These are phyloP conservation scores for Saccharomycopsis babjevae DNA, from an alignment of 805 yeast species.

Conservation along the genomic window DNA sequence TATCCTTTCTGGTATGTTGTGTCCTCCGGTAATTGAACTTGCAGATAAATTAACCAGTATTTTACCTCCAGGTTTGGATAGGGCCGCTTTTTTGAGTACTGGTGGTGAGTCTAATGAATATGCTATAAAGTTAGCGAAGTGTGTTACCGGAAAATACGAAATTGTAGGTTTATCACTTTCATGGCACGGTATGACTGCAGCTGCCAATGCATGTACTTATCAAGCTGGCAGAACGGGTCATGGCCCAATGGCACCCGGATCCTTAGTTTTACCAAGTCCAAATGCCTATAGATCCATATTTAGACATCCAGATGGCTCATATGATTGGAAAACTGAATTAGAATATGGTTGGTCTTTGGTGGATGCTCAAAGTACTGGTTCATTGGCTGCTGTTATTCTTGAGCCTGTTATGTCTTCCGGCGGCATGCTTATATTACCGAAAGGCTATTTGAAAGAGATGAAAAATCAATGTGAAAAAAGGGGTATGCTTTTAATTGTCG, in stretches of 20 bases:
- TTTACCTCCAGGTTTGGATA: conserved; percentile 22
- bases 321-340: conserved; percentile 25
- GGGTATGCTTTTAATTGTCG: conserved; percentile 40
- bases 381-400: conserved; percentile 40
- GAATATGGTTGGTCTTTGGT: conserved; percentile 23
- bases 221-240: conserved; percentile 24
- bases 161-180: conserved; percentile 24
- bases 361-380: conserved; percentile 26
- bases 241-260: conserved; percentile 25
- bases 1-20: conserved; percentile 23
- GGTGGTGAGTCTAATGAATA: conserved; percentile 28
- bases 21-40: conserved; percentile 24
- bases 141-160: conserved; percentile 23
- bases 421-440: conserved; percentile 37
- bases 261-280: conserved; percentile 23
- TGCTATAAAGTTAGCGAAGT: conserved; percentile 27
- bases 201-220: conserved; percentile 22
- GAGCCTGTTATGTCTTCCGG: conserved; percentile 47
- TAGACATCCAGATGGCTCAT: conserved; percentile 23
- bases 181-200: conserved; percentile 27
- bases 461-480: conserved; percentile 27
- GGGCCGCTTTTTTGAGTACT: conserved; percentile 24
- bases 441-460: conserved; percentile 24
- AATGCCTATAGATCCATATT: conserved; percentile 24
- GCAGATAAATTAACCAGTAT: conserved; percentile 23